Base-by-base conservation (phyloP, 2,329 filamentous ascomycete genomes). In the Tolypocladium inflatum region DNA sequence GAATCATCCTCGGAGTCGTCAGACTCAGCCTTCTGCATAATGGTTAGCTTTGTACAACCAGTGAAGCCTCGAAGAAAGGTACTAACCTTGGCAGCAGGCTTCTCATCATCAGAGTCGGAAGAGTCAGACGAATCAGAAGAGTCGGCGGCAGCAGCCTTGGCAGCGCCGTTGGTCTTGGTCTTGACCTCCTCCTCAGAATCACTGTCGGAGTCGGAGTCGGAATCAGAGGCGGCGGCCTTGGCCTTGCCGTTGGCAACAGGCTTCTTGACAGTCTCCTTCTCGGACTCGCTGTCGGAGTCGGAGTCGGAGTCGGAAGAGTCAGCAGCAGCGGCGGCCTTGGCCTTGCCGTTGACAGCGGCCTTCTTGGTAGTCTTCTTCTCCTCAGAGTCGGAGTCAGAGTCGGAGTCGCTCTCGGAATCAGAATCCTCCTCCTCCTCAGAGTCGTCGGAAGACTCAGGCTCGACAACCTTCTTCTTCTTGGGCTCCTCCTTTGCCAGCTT, bases 391-490 rank as follows among this genome's bases (percentile, higher is more conserved):
- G 62, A 65, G 30, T 61, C 62, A 26, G 63, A 62, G 56, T 61
- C 61, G 58, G 55, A 61, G 17, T 64, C 72, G 53, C 73, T 73
- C 64, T 70, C 73, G 43, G 72, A 67, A 48, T 71, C 70, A 30
- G 71, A 71, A 50, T 67, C 68, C 54, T 63, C 64, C 52, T 72
- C 72, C 13, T 66, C 68, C 63, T 70, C 67, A 23, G 71, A 71
- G 39, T 68, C 64, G 55, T 66, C 67, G 35, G 70, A 72, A 58
- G 73, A 72, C 66, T 78, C 74, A 56, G 73, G 69, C 65, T 78
- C 74, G 54, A 66, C 66, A 37, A 73, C 71, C 70, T 78, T 77
- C 68, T 78, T 75, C 74, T 80, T 80, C 76, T 81, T 81, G 55
- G 71, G 69, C 65, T 77, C 76, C 64, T 77, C 77, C 66, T 73